phyloP scores from a whole-genome alignment of 2,329 filamentous ascomycete species.

The Alternaria sp. region DNA sequence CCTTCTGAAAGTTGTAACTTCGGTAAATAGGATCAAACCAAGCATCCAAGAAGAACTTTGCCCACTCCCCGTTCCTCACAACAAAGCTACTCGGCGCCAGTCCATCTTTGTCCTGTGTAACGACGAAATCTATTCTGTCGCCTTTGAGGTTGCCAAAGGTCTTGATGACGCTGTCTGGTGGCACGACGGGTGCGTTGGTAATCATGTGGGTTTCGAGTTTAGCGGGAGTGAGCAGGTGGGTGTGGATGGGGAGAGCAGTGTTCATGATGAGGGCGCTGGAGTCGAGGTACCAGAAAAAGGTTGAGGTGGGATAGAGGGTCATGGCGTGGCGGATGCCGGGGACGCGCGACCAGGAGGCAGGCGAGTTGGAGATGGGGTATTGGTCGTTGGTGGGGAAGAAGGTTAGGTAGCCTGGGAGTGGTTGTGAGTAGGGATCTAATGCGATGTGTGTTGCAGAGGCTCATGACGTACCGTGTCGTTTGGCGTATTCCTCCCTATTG shows the following conservation, averaged over 20 bases:
- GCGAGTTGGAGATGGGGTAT: conserved; percentile 72
- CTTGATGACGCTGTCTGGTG: conserved; percentile 95
- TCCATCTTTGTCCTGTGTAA: conserved; percentile 86
- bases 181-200: conserved; percentile 85
- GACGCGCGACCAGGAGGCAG: conserved; percentile 75
- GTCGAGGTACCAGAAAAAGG: conserved; percentile 88
- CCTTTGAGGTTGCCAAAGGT: conserved; percentile 86
- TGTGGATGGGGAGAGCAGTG: conserved; percentile 72
- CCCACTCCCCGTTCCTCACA: conserved; percentile 86
- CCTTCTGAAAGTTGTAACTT: conserved; percentile 95
- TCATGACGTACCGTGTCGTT: conserved; percentile 73
- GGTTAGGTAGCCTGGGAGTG: conserved; percentile 76
- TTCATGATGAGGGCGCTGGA: conserved; percentile 91
- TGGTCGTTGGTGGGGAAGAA: conserved; percentile 82
- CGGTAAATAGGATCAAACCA: conserved; percentile 97
- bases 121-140: conserved; percentile 79
- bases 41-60: conserved; percentile 88
- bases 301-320: conserved; percentile 77
- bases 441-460: not conserved
- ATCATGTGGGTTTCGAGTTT: conserved; percentile 82
- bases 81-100: conserved; percentile 81
- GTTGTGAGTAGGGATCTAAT: conserved; percentile 13
- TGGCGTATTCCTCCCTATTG: conserved; percentile 86
- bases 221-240: conserved; percentile 72
- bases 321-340: conserved; percentile 91